A percentile compares a stretch with the other conserved stretches of the same genome.
These are phyloP conservation scores for Neurospora sp. DNA, from an alignment of 495 filamentous ascomycete genomes.

Conservation along the genomic window DNA sequence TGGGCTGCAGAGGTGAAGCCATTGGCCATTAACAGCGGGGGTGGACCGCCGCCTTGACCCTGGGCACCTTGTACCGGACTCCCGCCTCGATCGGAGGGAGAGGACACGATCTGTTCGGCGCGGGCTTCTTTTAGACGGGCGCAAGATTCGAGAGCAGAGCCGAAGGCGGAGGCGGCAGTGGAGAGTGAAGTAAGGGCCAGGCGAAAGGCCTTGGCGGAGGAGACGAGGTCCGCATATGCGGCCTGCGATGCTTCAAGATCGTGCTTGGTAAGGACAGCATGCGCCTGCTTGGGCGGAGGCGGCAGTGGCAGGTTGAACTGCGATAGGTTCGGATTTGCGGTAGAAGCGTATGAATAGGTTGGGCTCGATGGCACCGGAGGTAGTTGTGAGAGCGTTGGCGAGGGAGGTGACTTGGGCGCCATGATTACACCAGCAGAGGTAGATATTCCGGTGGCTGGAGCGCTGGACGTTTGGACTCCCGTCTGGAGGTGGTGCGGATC, in stretches of 20 bases:
- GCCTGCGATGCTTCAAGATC: slow-evolving; percentile 50
- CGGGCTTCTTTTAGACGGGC: slow-evolving; percentile 54
- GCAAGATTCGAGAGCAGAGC: slow-evolving; percentile 50
- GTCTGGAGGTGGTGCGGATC: background rate
- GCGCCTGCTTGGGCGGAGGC: slow-evolving; percentile 42
- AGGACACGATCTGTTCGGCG: slow-evolving; percentile 28
- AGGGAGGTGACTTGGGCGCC: slow-evolving; percentile 25
- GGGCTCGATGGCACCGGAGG: slow-evolving; percentile 47
- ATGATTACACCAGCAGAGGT: slow-evolving; percentile 2
- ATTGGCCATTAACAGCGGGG: slow-evolving; percentile 24
- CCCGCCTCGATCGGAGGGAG: background rate
- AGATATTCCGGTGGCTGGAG: background rate
- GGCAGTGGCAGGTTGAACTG: slow-evolving; percentile 47
- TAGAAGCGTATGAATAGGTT: slow-evolving; percentile 51
- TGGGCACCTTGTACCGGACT: background rate
- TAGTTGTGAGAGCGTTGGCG: slow-evolving; percentile 37
- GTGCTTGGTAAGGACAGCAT: slow-evolving; percentile 47
- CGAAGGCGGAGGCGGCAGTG: slow-evolving; percentile 48
- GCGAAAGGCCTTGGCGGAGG: slow-evolving; percentile 50
- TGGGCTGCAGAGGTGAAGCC: slow-evolving; percentile 21
- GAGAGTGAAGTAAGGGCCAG: slow-evolving; percentile 47
- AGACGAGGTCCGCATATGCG: slow-evolving; percentile 49
- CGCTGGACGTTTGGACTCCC: background rate
- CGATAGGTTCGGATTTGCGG: slow-evolving; percentile 42
- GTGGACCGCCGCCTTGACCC: background rate